phyloP scores from a whole-genome alignment of 2,329 filamentous ascomycete species.

The Grosmannia penicillata region DNA sequence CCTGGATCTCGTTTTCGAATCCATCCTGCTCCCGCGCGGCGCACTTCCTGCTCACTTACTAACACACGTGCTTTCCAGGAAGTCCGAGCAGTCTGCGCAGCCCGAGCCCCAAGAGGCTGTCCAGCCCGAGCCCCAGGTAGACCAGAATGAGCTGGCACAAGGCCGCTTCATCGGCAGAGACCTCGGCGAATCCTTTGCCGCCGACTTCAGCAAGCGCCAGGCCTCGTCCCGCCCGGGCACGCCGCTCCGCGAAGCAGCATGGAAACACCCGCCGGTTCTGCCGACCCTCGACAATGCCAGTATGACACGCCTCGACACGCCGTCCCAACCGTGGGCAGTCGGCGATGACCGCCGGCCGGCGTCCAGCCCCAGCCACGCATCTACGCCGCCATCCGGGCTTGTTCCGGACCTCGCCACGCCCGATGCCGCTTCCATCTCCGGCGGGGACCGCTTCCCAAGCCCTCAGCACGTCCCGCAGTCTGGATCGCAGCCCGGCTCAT shows the following conservation, averaged over 20 bases:
- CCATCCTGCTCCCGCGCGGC: too few relatives aligned
- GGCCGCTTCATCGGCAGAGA: too few relatives aligned
- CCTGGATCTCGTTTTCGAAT: neutral
- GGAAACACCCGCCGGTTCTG: slow-evolving; percentile 1
- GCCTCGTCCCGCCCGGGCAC: slow-evolving; percentile 23
- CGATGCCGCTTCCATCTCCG: slow-evolving; percentile 6
- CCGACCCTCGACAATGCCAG: slow-evolving; percentile 18
- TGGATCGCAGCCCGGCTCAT: slow-evolving; percentile 14
- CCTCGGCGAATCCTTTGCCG: too few relatives aligned
- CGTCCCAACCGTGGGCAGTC: slow-evolving; percentile 7
- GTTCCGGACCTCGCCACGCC: too few relatives aligned
- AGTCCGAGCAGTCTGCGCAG: slow-evolving; percentile 13
- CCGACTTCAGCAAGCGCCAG: slow-evolving; percentile 16
- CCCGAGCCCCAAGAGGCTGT: neutral
- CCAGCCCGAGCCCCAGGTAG: neutral
- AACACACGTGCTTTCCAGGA: slow-evolving; percentile 12
- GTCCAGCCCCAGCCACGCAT: neutral
- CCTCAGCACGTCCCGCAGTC: too few relatives aligned
- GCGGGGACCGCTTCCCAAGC: too few relatives aligned
- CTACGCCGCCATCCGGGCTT: too few relatives aligned
- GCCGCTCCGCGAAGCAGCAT: slow-evolving; percentile 16
- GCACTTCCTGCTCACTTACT: too few relatives aligned
- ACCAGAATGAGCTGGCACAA: slow-evolving; percentile 12
- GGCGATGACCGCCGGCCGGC: neutral
- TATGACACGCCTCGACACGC: slow-evolving; percentile 25